Conservation (phyloP, 2,329 filamentous ascomycete genomes). For the Aspergillus viridinutans region DNA sequence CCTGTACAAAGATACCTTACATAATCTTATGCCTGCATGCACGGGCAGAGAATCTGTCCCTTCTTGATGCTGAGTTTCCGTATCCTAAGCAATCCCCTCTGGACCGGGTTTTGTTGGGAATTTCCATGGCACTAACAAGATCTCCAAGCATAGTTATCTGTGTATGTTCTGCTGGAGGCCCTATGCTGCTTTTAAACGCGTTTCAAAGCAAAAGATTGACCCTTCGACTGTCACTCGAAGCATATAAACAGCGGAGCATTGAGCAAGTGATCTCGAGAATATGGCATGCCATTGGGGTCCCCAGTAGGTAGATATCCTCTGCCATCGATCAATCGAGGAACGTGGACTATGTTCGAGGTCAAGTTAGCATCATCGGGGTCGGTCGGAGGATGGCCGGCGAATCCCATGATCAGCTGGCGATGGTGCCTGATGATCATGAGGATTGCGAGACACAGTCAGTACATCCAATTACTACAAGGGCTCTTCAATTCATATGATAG, state of each 20-base stretch:
- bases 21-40: neutral
- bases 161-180: too few relatives aligned
- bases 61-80: neutral
- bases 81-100: too few relatives aligned
- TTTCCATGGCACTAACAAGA: too few relatives aligned
- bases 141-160: too few relatives aligned
- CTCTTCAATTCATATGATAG: neutral
- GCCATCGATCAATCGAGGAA: neutral
- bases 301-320: neutral
- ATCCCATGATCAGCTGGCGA: neutral
- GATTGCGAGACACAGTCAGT: neutral
- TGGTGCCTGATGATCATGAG: neutral
- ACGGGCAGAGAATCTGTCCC: neutral
- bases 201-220: too few relatives aligned
- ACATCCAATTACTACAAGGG: neutral
- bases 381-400: neutral
- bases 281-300: neutral
- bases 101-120: too few relatives aligned
- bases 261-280: neutral
- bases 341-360: neutral
- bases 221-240: too few relatives aligned
- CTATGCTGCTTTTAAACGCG: too few relatives aligned
- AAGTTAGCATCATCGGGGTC: neutral
- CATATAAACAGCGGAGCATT: neutral
- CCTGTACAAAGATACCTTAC: neutral